Evolutionary conservation across 2,329 filamentous ascomycete genomes (phyloP).

Genomic region (Pseudogymnoascus sp.): DNA sequence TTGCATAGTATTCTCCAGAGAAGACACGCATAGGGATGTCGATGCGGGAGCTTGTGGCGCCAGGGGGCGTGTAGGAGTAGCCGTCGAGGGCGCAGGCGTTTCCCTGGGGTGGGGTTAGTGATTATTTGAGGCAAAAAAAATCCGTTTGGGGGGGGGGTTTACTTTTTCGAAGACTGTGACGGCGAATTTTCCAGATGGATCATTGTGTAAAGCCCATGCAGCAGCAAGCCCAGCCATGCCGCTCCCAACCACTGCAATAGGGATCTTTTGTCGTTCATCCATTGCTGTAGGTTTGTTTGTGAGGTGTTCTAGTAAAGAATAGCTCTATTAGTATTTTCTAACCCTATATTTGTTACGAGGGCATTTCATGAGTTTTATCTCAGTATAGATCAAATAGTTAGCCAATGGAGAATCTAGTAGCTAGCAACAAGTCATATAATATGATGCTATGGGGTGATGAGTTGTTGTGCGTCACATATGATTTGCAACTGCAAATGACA

Average conservation of each 20-base stretch:
- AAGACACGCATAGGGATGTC: background rate
- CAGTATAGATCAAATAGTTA: no score
- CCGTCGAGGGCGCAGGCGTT: background rate
- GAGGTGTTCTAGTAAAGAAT: background rate
- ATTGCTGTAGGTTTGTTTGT: background rate
- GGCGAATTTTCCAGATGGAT: background rate
- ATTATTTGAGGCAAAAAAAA: background rate
- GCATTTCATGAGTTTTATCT: background rate
- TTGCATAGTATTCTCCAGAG: background rate
- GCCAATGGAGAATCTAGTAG: background rate
- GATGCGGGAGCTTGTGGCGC: background rate
- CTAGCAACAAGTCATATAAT: background rate
- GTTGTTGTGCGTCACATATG: background rate
- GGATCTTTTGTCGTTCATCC: background rate
- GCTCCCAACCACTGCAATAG: background rate
- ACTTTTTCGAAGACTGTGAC: background rate
- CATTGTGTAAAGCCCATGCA: background rate
- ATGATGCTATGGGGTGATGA: background rate
- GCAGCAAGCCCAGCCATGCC: background rate
- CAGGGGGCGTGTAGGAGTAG: background rate
- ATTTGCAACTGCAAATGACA: background rate
- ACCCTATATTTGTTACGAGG: background rate
- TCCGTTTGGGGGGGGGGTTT: no score
- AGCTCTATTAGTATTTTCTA: background rate
- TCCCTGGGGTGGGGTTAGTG: background rate